Conservation (phyloP, 768 basidiomycete genomes). For the Russula dissimulans region DNA sequence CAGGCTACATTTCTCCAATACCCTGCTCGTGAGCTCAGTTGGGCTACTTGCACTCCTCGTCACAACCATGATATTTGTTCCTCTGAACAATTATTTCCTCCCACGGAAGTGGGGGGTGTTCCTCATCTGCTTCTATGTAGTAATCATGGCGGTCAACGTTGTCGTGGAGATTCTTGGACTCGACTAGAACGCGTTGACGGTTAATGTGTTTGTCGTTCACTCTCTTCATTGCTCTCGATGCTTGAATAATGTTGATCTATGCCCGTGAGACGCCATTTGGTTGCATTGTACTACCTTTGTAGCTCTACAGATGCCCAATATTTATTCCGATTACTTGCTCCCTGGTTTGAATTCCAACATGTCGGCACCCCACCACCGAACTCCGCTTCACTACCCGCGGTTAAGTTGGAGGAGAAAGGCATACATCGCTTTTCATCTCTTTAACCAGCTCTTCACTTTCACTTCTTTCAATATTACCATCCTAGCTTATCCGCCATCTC, state of each 20-base stretch:
- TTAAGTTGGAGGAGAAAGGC: background rate
- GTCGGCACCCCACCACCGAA: constrained; percentile 1
- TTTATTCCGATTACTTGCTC: background rate
- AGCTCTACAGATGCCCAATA: background rate
- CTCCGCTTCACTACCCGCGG: constrained; percentile 18
- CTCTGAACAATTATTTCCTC: constrained; percentile 73
- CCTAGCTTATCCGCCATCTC: constrained; percentile 1
- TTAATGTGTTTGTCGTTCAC: background rate
- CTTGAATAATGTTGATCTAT: background rate
- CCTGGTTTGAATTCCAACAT: constrained; percentile 11
- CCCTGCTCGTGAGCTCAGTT: constrained; percentile 73
- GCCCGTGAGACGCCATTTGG: background rate
- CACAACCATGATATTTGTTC: constrained; percentile 74
- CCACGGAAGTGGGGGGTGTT: constrained; percentile 75
- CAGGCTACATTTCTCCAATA: constrained; percentile 67
- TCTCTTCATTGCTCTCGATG: background rate
- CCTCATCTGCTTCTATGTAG: constrained; percentile 62
- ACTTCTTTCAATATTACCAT: background rate
- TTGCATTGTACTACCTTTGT: constrained; percentile 5
- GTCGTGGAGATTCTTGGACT: constrained; percentile 54
- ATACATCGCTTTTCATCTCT: background rate
- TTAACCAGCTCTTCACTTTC: constrained; percentile 1
- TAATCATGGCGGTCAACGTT: constrained; percentile 72
- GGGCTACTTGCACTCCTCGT: constrained; percentile 73
- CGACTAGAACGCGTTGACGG: background rate